Evolutionary conservation across 2,329 filamentous ascomycete genomes (phyloP), one percentile per base, ranked within the genome.

Genomic region (Neoascochyta sp.): DNA sequence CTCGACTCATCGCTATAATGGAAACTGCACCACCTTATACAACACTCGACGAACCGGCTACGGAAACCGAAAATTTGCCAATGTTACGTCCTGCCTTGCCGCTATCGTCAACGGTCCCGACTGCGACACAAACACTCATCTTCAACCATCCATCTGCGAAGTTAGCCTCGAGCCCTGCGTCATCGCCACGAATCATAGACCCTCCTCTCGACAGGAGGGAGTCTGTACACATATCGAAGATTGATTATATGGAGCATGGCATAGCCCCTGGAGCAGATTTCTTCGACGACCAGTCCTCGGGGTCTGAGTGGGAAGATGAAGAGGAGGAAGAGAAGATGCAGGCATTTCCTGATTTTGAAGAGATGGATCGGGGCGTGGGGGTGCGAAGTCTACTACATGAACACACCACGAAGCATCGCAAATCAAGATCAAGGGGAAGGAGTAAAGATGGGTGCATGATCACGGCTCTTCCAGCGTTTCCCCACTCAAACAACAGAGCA

Each of bases 151-250:
- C 54, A 6, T 49, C 51, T 10, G 47, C 52, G 16, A 48, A 43
- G 16, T 22, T 57, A n/a, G 53, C 53, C 0, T 54, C 48, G 3
- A 57, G 48, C 11, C 48, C 51, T 15, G 53, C 54, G 13, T 55
- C 50, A 8, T 57, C 45, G 4, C 54, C 54, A 7, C 48, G 45
- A 12, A 43, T 58, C 11, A 30, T 60, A 7, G 48, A 50, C 7
- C 39, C 46, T 21, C 38, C 41, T 4, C 43, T 39, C 6, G 36
- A 23, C 16, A 34, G 51, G 5, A 47, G 45, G 16, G 41, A 39
- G 4, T 54, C 53, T 2, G 35, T 58, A 2, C 37, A 44, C 9
- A 52, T 51, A 5, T 41, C 46, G 8, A 43, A 52, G 35, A 46
- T 48, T 24, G 39, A 43, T 10, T 41, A 40, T 5, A 57, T 58